Conservation (phyloP, 176 grass and related monocot genomes). For the Oryza glumipatula region DNA sequence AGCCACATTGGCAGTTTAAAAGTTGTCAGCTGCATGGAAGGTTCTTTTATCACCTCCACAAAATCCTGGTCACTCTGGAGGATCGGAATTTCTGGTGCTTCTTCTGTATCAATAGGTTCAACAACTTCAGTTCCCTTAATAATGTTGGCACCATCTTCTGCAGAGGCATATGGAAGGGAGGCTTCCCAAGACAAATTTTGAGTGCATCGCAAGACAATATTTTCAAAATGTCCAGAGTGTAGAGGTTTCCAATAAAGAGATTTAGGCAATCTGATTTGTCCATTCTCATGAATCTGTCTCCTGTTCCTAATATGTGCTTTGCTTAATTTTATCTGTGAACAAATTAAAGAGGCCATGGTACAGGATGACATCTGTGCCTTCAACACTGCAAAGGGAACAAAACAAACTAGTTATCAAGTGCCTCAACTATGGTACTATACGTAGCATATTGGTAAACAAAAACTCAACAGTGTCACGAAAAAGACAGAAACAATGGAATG, state of each 20-base stretch:
- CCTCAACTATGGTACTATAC: not conserved
- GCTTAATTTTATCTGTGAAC: constrained; percentile 44
- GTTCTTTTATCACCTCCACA: constrained; percentile 54
- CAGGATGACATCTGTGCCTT: not conserved
- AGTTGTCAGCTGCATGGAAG: constrained; percentile 17
- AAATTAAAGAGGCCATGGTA: constrained; percentile 59
- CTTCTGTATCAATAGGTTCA: constrained; percentile 73
- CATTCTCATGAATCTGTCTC: constrained; percentile 35
- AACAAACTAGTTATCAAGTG: constrained; percentile 5
- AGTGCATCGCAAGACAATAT: constrained; percentile 46
- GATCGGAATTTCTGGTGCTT: constrained; percentile 60
- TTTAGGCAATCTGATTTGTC: constrained; percentile 38
- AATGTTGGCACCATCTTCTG: constrained; percentile 54
- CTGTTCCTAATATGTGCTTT: constrained; percentile 38
- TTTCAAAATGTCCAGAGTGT: constrained; percentile 13
- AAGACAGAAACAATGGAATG: not conserved
- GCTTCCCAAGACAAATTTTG: constrained; percentile 68
- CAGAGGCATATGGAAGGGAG: constrained; percentile 63
- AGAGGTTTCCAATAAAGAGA: constrained; percentile 39
- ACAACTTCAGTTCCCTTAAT: constrained; percentile 58
- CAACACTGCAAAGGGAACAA: constrained; percentile 23
- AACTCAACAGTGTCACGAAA: constrained; percentile 9
- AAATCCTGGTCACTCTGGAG: constrained; percentile 59
- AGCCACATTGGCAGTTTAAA: constrained; percentile 90
- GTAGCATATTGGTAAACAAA: not conserved